phyloP scores from a whole-genome alignment of 129 eudicot genomes.

The Oenanthe sinensis region DNA sequence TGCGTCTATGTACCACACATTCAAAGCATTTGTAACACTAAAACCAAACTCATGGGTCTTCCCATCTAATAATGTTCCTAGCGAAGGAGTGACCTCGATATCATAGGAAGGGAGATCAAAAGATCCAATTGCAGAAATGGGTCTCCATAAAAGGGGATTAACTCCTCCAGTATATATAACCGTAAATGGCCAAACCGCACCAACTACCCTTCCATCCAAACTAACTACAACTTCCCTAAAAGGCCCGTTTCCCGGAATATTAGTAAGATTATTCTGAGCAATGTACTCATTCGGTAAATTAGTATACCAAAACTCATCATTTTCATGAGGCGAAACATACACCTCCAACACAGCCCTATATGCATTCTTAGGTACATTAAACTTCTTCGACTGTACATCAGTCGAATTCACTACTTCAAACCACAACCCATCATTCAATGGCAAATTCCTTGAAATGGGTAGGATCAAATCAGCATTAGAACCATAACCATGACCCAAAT shows the following conservation, averaged over 20 bases:
- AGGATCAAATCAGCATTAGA: slow-evolving; percentile 60
- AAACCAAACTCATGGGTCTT: slow-evolving; percentile 47
- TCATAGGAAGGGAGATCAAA: slow-evolving; percentile 78
- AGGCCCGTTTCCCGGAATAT: slow-evolving; percentile 58
- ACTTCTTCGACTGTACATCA: slow-evolving; percentile 38
- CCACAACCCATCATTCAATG: slow-evolving; percentile 70
- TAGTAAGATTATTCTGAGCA: slow-evolving; percentile 40
- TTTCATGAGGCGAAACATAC: slow-evolving; percentile 75
- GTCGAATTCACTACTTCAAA: slow-evolving; percentile 49
- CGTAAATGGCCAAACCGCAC: slow-evolving; percentile 74
- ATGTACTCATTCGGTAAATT: slow-evolving; percentile 58
- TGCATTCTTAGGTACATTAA: slow-evolving; percentile 50
- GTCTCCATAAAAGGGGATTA: slow-evolving; percentile 78
- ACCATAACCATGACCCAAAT: slow-evolving; percentile 1
- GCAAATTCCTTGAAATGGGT: slow-evolving; percentile 66
- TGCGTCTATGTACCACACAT: slow-evolving; percentile 77
- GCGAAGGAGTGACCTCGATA: slow-evolving; percentile 65
- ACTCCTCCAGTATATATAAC: slow-evolving; percentile 75
- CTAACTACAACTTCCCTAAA: slow-evolving; percentile 74
- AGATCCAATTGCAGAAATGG: slow-evolving; percentile 64
- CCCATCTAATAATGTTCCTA: slow-evolving; percentile 44
- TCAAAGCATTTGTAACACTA: slow-evolving; percentile 62
- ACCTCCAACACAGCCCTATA: slow-evolving; percentile 71
- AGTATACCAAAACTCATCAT: slow-evolving; percentile 76
- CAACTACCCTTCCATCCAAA: slow-evolving; percentile 48